Base-by-base conservation (phyloP, 352 stramenopile species). In the Pythium monospermum region DNA sequence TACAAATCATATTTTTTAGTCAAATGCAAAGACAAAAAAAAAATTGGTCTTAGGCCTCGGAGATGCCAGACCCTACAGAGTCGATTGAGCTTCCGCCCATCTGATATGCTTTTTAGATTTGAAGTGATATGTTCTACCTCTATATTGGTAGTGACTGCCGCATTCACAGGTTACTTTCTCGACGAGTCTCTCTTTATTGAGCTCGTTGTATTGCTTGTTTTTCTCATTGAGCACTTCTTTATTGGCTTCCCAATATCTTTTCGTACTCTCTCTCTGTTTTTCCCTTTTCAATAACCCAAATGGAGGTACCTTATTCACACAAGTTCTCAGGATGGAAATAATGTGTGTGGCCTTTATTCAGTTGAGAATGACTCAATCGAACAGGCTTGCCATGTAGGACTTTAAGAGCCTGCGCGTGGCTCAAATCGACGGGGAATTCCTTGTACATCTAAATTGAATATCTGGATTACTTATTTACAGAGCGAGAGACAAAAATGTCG, bases 261-360 rank as follows among this genome's bases (percentile, higher is more conserved):
- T 51, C 26, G 25, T 60, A 40, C 30, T 60, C 46, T 60, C 44
- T 53, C 39, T 53, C 15, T 60, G 46, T 26, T 58, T 47, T 58
- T 58, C 27, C n/a, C 33, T 40, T 43, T 60, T 54, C 4, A 54
- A 45, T 54, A 54, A 36, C 36, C 33, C 47, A 54, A 54, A 54
- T 46, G 47, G 47, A 45, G 32, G 47, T 42, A 60, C n/a, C 52
- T 60, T 60, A 60, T 60, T 60, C 30, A 50, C 52, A 47, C 46
- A 60, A 57, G 36, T 64, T 64, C 38, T 59, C 51, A 38, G 56
- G 56, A 52, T 64, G 56, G 31, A 64, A 57, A 53, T 64, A 55
- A 42, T 59, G 48, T 7, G 38, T 15, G 16, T 47, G 44, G 13
- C 56, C 56, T 42, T 64, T 64, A 22, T 36, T 36, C 25, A 64